Base-by-base conservation (phyloP, 257 asterid species). In the Jacaranda mimosifolia region DNA sequence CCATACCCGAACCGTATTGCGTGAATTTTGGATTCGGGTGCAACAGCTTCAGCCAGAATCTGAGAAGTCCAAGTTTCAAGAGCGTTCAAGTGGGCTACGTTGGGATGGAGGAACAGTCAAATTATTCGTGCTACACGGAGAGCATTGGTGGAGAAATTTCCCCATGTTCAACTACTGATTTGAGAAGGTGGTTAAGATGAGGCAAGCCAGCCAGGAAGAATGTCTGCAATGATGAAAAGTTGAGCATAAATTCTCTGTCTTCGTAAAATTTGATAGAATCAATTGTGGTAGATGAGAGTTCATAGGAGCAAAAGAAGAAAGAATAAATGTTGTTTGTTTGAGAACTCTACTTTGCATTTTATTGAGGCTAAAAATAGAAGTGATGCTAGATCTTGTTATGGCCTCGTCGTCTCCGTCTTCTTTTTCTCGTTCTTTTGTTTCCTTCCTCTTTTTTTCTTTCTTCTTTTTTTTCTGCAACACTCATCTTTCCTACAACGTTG, bases 31-130 rank as follows among this genome's bases (percentile, higher is more conserved):
- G 84, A 9, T 79, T 82, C 52, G 91, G 87, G 59, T 89, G 83
- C 76, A 76, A 59, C 18, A 78, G 79, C 13, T 32, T 62, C 1
- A 72, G 84, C 32, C 90, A 80, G 79, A 85, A 83, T 43, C 45
- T 89, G 80, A 84, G 95, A 60, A 94, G 99, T 60, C 99, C 98
- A 8, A 92, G 99, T 85, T 94, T 94, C 87, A 91, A 92, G 81
- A 92, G 98, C 46, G 91, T 90, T 6, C 97, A 87, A 59, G 96
- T 95, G 3, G 96, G 94, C 6, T 88, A 89, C 64, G 88, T 94
- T 3, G 97, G 98, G 64, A 86, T 92, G 94, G 97, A 89, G 77
- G 95, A 88, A 48, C 91, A 86, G 38, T 90, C 97, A 5, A 83
- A 86, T 77, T 83, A 83, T 59, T 92, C 97, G 14, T 85, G 85